A percentile compares a stretch with the other conserved stretches of the same genome.
Evolutionary conservation across 192 early-diverging fungal genomes (phyloP).

Genomic region (Coemansia sp.): DNA sequence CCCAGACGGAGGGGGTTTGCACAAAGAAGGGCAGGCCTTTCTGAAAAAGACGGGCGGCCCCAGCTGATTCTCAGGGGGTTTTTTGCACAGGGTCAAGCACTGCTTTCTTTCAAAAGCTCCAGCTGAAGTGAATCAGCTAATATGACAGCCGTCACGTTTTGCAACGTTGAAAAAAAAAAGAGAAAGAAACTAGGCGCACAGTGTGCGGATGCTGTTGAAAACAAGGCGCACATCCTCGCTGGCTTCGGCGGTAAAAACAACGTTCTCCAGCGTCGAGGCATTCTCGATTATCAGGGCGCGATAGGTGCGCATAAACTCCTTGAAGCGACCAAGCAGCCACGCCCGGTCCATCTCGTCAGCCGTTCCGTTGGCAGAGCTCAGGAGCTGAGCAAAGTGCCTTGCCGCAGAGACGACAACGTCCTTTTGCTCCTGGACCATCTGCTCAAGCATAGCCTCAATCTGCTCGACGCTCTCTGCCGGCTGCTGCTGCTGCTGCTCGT

Average conservation of each 20-base stretch:
- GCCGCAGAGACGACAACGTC: slow-evolving; percentile 75
- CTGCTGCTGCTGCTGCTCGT: slow-evolving; percentile 43
- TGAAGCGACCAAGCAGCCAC: slow-evolving; percentile 66
- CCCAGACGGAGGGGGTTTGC: not conserved
- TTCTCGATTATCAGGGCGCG: slow-evolving; percentile 54
- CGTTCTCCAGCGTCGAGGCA: slow-evolving; percentile 43
- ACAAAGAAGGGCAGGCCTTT: not conserved
- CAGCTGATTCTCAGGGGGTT: not conserved
- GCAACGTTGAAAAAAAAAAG: not conserved
- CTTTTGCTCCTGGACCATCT: slow-evolving; percentile 75
- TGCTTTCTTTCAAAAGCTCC: not conserved
- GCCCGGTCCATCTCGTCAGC: slow-evolving; percentile 62
- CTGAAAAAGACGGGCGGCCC: not conserved
- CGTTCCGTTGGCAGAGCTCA: slow-evolving; percentile 53
- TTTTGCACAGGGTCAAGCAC: not conserved
- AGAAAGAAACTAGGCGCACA: slow-evolving; percentile 14
- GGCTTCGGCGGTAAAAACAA: slow-evolving; percentile 52
- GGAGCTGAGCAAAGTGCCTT: slow-evolving; percentile 61
- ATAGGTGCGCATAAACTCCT: slow-evolving; percentile 61
- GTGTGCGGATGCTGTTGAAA: slow-evolving; percentile 21
- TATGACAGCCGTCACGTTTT: not conserved
- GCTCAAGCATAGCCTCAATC: slow-evolving; percentile 65
- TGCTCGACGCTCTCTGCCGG: slow-evolving; percentile 50
- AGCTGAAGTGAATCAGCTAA: too few relatives aligned
- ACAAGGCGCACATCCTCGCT: slow-evolving; percentile 41